phyloP scores from a whole-genome alignment of 225 moss, liverwort and hornwort species.

The Antitrichia curtipendula region DNA sequence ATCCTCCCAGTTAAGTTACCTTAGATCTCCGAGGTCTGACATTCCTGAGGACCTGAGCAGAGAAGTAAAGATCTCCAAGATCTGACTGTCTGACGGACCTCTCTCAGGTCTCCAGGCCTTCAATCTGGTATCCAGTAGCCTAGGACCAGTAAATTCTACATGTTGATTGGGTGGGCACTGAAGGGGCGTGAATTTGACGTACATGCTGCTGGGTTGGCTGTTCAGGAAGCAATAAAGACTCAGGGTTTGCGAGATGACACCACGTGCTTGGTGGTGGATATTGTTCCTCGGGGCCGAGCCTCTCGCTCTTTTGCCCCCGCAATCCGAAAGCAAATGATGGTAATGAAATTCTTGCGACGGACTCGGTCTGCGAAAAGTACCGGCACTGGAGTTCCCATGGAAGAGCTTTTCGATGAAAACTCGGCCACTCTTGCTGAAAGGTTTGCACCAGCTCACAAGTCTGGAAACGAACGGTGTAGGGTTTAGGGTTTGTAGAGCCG shows the following conservation, averaged over 20 bases:
- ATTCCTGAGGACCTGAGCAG: not conserved
- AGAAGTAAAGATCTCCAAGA: not conserved
- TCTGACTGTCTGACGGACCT: not conserved
- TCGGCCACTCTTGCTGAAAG: slow-evolving; percentile 58
- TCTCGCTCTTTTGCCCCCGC: slow-evolving; percentile 11
- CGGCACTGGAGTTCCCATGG: slow-evolving; percentile 8
- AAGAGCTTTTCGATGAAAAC: slow-evolving; percentile 71
- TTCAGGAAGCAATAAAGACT: slow-evolving; percentile 48
- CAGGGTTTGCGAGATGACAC: slow-evolving; percentile 75
- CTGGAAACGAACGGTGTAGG: not conserved
- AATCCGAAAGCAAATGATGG: slow-evolving; percentile 23
- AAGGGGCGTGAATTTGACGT: not conserved
- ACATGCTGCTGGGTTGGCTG: not conserved
- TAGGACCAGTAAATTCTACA: not conserved
- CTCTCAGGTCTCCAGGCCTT: not conserved
- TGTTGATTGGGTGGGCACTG: not conserved
- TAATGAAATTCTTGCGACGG: slow-evolving; percentile 25
- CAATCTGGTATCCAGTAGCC: not conserved
- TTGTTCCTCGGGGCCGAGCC: slow-evolving; percentile 31
- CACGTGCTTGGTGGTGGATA: slow-evolving; percentile 71
- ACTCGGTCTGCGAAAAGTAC: not conserved
- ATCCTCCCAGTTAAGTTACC: not conserved
- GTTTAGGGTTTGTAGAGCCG: not conserved
- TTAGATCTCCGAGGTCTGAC: not conserved
- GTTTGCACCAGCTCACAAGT: not conserved